Percentiles rank a stretch among this genome's conserved stretches.
phyloP scores from a whole-genome alignment of 176 grass and related monocot species.

The Musa schizocarpa region DNA sequence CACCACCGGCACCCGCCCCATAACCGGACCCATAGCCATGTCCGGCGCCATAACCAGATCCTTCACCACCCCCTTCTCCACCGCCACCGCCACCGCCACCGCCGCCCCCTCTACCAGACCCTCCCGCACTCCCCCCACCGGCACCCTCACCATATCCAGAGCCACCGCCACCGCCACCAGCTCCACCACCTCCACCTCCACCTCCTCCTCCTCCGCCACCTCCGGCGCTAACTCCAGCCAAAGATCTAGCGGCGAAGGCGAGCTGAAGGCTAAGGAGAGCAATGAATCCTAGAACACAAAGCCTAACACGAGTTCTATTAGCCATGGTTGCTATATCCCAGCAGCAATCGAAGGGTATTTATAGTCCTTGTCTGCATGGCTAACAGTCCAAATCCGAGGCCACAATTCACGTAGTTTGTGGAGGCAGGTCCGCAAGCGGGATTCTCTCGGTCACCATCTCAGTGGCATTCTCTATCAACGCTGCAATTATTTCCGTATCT shows the following conservation, averaged over 20 bases:
- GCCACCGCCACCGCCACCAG: not conserved
- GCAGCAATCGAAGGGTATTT: not conserved
- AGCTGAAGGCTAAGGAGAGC: not conserved
- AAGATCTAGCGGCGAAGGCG: not conserved
- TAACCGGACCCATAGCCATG: not conserved
- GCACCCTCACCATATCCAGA: not conserved
- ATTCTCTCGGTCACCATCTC: too few relatives aligned
- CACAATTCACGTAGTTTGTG: not conserved
- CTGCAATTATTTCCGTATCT: too few relatives aligned
- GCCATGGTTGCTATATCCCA: not conserved
- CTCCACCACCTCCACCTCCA: not conserved
- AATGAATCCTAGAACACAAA: constrained; percentile 6
- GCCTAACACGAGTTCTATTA: not conserved
- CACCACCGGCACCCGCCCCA: constrained; percentile 3
- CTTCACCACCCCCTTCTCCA: not conserved
- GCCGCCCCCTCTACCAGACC: not conserved
- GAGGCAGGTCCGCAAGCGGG: not conserved
- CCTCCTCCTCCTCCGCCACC: constrained; percentile 1
- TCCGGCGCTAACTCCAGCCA: not conserved
- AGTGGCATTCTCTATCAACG: too few relatives aligned
- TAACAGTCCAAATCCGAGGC: not conserved
- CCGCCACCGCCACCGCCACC: not conserved
- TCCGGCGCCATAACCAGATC: not conserved
- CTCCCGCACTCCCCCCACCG: not conserved
- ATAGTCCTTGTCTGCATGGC: not conserved